Base-by-base conservation (phyloP, 2,329 filamentous ascomycete genomes). In the Cercospora zeae-maydis region DNA sequence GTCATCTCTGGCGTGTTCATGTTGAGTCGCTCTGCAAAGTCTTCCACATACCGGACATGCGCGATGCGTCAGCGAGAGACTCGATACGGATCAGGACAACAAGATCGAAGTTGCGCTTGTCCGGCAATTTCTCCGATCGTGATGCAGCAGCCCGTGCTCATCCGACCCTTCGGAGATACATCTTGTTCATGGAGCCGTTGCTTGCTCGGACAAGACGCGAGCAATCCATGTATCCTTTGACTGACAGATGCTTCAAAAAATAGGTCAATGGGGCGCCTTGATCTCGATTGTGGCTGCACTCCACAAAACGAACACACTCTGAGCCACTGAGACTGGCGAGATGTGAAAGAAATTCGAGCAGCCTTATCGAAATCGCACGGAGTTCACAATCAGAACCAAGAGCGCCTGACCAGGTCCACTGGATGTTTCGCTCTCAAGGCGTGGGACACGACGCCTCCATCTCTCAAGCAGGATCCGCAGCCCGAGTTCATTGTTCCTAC, bases 1-100 rank as follows among this genome's bases (percentile, higher is more conserved):
- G 71, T 80, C 7, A 87, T 84, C 24, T 13, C 73, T 80, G 24
- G 75, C 88, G 86, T 60, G 80, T 85, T 4, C 91, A 86, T 72
- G 81, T 86, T 61, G 85, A 89, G 66, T 87, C 88, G 0, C 75
- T 91, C 10, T 79, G 88, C 67, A 91, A 90, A 72, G 78, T 91
- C 16, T 70, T 91, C 9, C 89, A 92, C 73, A 77, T 87, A 0
- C 89, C 88, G 0, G 70, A 71, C 1, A 27, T 72, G 84, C 80
- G 1, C 75, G 75, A 52, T n/a, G n/a, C n/a, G 67, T 72, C 7
- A 75, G 75, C 16, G 66, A 68, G 10, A 70, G 72, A 8, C 65
- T 62, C 1, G 61, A 66, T 27, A 61, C 75, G 58, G 63, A 75
- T 0, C 71, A 75, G 27, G 65, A 80, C 59, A 73, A 72, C n/a